Conservation (phyloP, 805 yeast genomes). For the Dipodascus albidus region DNA sequence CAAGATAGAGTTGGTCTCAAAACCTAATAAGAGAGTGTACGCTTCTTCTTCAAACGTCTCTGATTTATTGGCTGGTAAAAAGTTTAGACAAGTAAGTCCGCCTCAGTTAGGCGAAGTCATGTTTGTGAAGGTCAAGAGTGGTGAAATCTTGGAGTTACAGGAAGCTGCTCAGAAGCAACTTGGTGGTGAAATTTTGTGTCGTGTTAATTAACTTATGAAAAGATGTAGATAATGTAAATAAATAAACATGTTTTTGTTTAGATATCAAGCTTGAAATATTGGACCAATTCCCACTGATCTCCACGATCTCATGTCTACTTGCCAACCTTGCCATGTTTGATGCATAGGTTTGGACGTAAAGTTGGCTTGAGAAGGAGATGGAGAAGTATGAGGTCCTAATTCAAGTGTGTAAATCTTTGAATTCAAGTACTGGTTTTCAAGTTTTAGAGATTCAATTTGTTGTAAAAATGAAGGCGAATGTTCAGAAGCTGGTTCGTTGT, state of each 20-base stretch:
- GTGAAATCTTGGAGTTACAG: conserved; percentile 58
- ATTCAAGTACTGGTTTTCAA: not conserved
- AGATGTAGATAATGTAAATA: not conserved
- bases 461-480: conserved; percentile 12
- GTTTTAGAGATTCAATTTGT: not conserved
- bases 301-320: conserved; percentile 80
- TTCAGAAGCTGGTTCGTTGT: conserved; percentile 10
- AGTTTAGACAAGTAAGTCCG: conserved; percentile 66
- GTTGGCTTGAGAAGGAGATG: not conserved
- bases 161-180: conserved; percentile 72
- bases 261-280: conserved; percentile 30
- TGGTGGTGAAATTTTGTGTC: conserved; percentile 72
- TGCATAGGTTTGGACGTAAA: not conserved
- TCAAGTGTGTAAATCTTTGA: not conserved
- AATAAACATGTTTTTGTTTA: not conserved
- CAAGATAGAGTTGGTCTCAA: conserved; percentile 61
- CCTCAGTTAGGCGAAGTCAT: conserved; percentile 83
- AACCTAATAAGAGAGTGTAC: conserved; percentile 69
- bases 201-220: conserved; percentile 27
- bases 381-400: not conserved
- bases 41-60: conserved; percentile 54
- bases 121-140: conserved; percentile 42
- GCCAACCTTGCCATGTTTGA: conserved; percentile 57
- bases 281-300: conserved; percentile 59
- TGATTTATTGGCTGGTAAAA: conserved; percentile 63